phyloP scores from a whole-genome alignment of 2,329 filamentous ascomycete species.

The Alternaria metachromatica region DNA sequence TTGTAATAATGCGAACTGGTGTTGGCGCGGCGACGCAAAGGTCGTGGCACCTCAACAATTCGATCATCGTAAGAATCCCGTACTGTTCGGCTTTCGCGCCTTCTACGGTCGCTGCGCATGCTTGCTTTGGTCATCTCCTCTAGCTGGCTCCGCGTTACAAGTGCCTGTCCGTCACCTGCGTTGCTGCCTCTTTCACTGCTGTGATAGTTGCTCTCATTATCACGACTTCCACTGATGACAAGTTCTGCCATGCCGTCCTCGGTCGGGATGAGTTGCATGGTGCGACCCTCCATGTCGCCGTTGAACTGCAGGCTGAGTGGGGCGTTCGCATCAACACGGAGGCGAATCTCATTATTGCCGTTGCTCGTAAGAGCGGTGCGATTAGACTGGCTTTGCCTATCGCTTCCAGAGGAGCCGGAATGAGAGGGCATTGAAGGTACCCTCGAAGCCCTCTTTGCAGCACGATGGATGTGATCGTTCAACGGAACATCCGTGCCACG shows the following conservation, averaged over 20 bases:
- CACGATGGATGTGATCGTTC: conserved; percentile 38
- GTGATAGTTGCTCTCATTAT: conserved; percentile 1
- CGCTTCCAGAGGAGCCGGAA: conserved; percentile 37
- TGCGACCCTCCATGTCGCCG: conserved; percentile 49
- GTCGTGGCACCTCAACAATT: conserved; percentile 19
- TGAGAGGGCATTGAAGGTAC: conserved; percentile 38
- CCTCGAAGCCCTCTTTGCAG: conserved; percentile 36
- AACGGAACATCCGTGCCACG: conserved; percentile 37
- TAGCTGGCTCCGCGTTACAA: conserved; percentile 33
- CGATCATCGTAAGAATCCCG: conserved; percentile 22
- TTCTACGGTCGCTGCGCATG: conserved; percentile 33
- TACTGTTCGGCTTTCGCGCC: conserved; percentile 27
- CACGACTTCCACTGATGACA: conserved; percentile 37
- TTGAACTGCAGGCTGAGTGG: conserved; percentile 44
- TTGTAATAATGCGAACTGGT: conserved; percentile 23
- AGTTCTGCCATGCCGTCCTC: conserved; percentile 48
- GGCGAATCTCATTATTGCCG: conserved; percentile 43
- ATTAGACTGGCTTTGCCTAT: conserved; percentile 36
- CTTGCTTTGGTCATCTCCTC: conserved; percentile 42
- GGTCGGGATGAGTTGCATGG: conserved; percentile 39
- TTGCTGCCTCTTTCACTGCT: conserved; percentile 38
- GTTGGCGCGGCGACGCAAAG: conserved; percentile 28
- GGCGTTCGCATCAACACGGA: conserved; percentile 43
- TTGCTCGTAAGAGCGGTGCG: conserved; percentile 37
- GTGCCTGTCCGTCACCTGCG: conserved; percentile 24